Conservation (phyloP, 306 rosid species). For the Astragalus membranaceus region DNA sequence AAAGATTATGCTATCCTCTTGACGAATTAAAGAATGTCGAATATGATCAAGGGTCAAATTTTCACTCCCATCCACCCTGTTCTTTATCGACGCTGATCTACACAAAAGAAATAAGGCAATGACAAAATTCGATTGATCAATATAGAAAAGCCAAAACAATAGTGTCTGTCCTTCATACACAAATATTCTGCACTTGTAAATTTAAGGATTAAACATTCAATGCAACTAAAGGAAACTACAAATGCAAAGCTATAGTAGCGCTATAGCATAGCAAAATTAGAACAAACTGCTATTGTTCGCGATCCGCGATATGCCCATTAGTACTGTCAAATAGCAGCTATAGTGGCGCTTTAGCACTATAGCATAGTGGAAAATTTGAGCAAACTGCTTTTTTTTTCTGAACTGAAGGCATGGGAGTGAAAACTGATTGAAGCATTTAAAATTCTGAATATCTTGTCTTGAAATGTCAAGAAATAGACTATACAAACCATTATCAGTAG, state of each 20-base stretch:
- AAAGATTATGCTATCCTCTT: conserved; percentile 89
- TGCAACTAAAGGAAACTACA: neutral
- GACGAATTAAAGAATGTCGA: conserved; percentile 63
- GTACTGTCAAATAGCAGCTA: too few species aligned
- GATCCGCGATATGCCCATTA: too few species aligned
- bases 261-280: too few species aligned
- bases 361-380: too few species aligned
- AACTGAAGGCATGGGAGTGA: neutral
- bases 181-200: neutral
- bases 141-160: neutral
- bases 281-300: too few species aligned
- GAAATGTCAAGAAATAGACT: neutral
- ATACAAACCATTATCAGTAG: neutral
- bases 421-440: neutral
- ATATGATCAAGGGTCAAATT: conserved; percentile 73
- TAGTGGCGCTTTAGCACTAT: too few species aligned
- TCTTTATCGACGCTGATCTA: conserved; percentile 54
- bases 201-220: conserved; percentile 1
- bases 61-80: conserved; percentile 67
- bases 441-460: neutral
- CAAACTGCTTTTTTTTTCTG: too few species aligned
- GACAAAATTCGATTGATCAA: conserved; percentile 13
- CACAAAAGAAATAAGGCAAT: conserved; percentile 10
- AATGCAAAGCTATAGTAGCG: neutral
- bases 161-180: neutral